Base-by-base conservation (phyloP, 2,329 filamentous ascomycete genomes). In the Elsinoe australis region DNA sequence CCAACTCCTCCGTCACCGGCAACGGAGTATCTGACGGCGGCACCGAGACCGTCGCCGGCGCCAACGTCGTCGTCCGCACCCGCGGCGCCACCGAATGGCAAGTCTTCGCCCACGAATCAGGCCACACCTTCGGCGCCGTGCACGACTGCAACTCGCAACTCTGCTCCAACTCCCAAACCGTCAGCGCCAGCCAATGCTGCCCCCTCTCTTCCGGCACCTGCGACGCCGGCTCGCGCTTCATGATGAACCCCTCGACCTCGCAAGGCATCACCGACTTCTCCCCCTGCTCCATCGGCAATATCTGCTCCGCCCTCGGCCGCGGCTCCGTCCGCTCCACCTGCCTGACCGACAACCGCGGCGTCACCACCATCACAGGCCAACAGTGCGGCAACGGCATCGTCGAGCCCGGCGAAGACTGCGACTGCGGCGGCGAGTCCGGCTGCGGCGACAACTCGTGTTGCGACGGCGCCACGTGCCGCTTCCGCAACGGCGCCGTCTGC, bases 321-420 rank as follows among this genome's bases (percentile, higher is more conserved):
- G 83, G 84, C 59, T 85, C 81, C 53, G 83, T 94, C 63, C 83
- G 85, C 53, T 80, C 80, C 0, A 67, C 62, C 19, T 98, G 92
- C 64, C 71, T 98, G 34, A 82, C 80, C n/a, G 82, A 86, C 64
- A 98, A 98, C 71, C 80, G 78, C 56, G 82, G 85, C 54, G 80
- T 98, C 38, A 76, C 78, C 24, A 92, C 85, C 21, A 86, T 94
- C 56, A 83, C 81, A 0, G 86, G 84, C 48, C 83, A 83, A 57
- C 82, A 89, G 61, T 98, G 92, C 66, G 92, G 92, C 50, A 98
- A 98, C 66, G 92, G 92, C 47, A 96, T 98, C 55, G 92, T 98
- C 44, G 92, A 96, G 67, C 72, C 77, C 14, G 92, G 87, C 54
- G 92, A 98, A 67, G 85, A 98, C 47, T 98, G 92, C 67, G 92